Base-by-base conservation (phyloP, 345 rosid genomes). In the Citrus reticulata region DNA sequence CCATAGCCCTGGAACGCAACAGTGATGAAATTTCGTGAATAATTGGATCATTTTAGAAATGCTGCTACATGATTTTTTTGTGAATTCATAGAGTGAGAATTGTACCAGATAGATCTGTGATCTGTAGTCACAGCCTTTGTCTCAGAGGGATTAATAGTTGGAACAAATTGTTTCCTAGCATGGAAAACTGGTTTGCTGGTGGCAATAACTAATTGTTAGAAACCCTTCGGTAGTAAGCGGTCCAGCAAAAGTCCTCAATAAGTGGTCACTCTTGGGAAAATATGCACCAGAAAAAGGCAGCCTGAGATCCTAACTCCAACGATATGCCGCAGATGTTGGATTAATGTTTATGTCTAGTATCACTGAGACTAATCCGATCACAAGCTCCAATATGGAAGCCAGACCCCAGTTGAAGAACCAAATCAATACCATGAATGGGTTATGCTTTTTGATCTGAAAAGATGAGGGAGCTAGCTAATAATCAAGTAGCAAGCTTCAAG, bases 301-400 rank as follows among this genome's bases (percentile, higher is more conserved):
- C 87, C 76, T 81, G 16, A 82, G 83, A 87, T 81, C 87, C 93
- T 76, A 83, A 70, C 72, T 88, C 93, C 83, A 87, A 14, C 14
- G 91, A 72, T 74, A 93, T 77, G 79, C 92, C 91, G 93, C 96
- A 94, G 82, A 73, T 29, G 85, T 78, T 55, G 97, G 97, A 85
- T 89, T 89, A 63, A 90, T 84, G 49, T 90, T 77, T 29, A 84
- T 77, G 77, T 93, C 95, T 80, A 88, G 58, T 49, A 86, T 78
- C 72, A 85, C 83, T 16, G 79, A 68, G 51, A 86, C 93, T 84
- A 94, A 84, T 60, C 83, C 89, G 66, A 73, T 85, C 71, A 89
- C 78, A 79, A 93, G 80, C 22, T 93, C 90, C 70, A 93, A 84
- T 62, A 94, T 77, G 32, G 82, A 85, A 74, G 83, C 76, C 75